These are phyloP conservation scores for Parmelia sp. DNA, from an alignment of 495 filamentous ascomycete genomes.

Conservation along the genomic window DNA sequence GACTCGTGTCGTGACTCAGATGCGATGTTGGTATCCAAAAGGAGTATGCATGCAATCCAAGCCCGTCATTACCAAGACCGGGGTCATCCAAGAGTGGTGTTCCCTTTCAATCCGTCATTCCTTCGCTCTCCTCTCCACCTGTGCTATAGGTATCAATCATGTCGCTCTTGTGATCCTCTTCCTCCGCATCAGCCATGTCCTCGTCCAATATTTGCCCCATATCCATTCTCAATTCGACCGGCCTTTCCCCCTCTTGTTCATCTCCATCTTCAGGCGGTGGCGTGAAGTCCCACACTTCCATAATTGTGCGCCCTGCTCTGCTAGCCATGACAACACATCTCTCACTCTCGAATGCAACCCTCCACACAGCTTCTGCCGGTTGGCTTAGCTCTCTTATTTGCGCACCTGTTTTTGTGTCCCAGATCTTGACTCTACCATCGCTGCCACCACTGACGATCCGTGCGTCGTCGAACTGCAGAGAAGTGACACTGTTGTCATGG, in stretches of 20 bases:
- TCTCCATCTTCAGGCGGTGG: slow-evolving; percentile 30
- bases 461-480: slow-evolving; percentile 90
- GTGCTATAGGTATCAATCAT: slow-evolving; percentile 2
- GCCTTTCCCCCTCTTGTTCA: slow-evolving; percentile 8
- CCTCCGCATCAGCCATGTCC: slow-evolving; percentile 26
- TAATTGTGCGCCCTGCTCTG: slow-evolving; percentile 74
- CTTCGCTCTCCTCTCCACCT: slow-evolving; percentile 18
- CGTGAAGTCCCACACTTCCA: slow-evolving; percentile 66
- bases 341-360: slow-evolving; percentile 96
- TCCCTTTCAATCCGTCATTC: slow-evolving; percentile 20
- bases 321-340: slow-evolving; percentile 95
- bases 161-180: slow-evolving; percentile 7
- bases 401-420: slow-evolving; percentile 85
- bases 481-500: slow-evolving; percentile 98
- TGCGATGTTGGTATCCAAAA: not conserved
- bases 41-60: not conserved
- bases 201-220: slow-evolving; percentile 15
- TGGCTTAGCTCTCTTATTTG: slow-evolving; percentile 85
- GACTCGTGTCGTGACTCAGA: not conserved
- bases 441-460: slow-evolving; percentile 92
- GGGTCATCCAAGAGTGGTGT: not conserved
- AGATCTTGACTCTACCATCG: slow-evolving; percentile 94
- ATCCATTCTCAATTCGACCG: slow-evolving; percentile 1
- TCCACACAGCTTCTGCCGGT: slow-evolving; percentile 91
- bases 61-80: not conserved